Evolutionary conservation across 2,329 filamentous ascomycete genomes (phyloP).

Genomic region (Zymoseptoria passerinii): DNA sequence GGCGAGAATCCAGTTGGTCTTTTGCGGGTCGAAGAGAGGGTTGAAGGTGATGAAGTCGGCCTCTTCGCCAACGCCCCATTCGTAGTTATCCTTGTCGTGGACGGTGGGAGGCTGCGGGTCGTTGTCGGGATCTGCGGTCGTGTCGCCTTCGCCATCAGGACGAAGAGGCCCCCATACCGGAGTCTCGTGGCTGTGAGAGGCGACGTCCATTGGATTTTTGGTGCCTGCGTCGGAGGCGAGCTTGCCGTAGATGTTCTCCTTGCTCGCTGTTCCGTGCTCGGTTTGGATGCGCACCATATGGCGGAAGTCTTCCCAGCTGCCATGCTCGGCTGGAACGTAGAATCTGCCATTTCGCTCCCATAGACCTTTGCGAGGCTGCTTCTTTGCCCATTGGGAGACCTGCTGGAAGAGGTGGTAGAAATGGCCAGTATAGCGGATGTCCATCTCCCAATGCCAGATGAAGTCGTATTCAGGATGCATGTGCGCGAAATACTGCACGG

Average conservation of each 20-base stretch:
- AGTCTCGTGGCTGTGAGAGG: conserved; percentile 34
- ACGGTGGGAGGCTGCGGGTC: conserved; percentile 47
- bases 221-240: conserved; percentile 23
- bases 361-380: conserved; percentile 61
- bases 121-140: conserved; percentile 44
- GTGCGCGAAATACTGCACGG: conserved; percentile 86
- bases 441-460: conserved; percentile 96
- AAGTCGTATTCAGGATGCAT: conserved; percentile 82
- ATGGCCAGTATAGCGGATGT: conserved; percentile 81
- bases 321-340: conserved; percentile 64
- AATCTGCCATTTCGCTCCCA: conserved; percentile 74
- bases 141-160: conserved; percentile 34
- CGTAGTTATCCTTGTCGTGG: conserved; percentile 48
- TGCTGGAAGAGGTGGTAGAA: conserved; percentile 72
- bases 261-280: conserved; percentile 42
- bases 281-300: conserved; percentile 56
- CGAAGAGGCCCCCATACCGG: conserved; percentile 43
- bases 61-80: conserved; percentile 62
- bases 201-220: conserved; percentile 36
- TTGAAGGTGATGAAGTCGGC: conserved; percentile 72
- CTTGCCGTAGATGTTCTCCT: conserved; percentile 37
- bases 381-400: conserved; percentile 56
- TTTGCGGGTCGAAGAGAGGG: conserved; percentile 63
- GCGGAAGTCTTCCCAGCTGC: conserved; percentile 64
- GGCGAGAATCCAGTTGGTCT: conserved; percentile 65